Conservation (phyloP, 805 yeast genomes). For the Cyberlindnera lachancei region DNA sequence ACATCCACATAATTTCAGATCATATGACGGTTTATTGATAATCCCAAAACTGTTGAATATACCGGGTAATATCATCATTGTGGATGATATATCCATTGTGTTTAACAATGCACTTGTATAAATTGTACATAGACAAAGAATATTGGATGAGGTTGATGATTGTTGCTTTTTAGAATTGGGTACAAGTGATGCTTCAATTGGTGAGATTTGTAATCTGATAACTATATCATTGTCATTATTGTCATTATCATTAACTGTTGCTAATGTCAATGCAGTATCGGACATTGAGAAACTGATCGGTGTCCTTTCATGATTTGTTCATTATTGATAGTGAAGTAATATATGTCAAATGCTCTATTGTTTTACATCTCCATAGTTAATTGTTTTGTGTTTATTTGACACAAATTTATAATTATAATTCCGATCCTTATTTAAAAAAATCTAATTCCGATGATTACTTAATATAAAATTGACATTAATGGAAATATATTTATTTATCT, state of each 20-base stretch:
- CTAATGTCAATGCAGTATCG: not conserved
- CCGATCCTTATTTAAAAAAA: no score
- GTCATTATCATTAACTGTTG: not conserved
- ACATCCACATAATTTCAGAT: slow-evolving; percentile 59
- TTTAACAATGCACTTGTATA: slow-evolving; percentile 4
- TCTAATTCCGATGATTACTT: no score
- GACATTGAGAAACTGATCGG: not conserved
- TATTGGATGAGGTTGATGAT: not conserved
- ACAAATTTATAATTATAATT: no score
- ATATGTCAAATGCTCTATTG: no score
- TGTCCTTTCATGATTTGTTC: no score
- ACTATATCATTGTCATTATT: no score
- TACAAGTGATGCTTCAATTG: slow-evolving; percentile 6
- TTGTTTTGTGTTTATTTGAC: no score
- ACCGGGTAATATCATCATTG: slow-evolving; percentile 30
- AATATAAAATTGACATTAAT: no score
- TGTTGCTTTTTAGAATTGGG: not conserved
- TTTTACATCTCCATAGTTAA: no score
- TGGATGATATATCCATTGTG: slow-evolving; percentile 8
- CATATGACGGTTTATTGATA: slow-evolving; percentile 40
- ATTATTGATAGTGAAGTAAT: no score
- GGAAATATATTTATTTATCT: no score
- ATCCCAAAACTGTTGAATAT: slow-evolving; percentile 41
- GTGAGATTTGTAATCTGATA: slow-evolving; percentile 1
- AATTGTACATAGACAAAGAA: not conserved